A percentile compares a stretch with the other conserved stretches of the same genome.
phyloP scores from a whole-genome alignment of 116 monocot genomes.

The Thalassia testudinum region DNA sequence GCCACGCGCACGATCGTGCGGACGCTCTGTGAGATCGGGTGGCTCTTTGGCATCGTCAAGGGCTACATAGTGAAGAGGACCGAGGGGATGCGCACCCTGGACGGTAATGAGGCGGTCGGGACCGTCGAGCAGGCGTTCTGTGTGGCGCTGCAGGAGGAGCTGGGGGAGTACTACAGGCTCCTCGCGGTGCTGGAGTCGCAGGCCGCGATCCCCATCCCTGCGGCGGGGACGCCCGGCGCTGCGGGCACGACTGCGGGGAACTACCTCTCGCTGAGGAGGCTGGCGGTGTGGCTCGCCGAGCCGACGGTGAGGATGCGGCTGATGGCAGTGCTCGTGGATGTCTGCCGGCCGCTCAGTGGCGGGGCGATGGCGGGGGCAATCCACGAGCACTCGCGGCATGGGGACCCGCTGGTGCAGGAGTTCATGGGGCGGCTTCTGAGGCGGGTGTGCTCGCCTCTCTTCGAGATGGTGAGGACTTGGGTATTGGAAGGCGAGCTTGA shows the following conservation, averaged over 20 bases:
- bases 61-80: constrained; percentile 38
- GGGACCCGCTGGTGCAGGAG: constrained; percentile 76
- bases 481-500: constrained; percentile 93
- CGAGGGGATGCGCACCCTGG: constrained; percentile 5
- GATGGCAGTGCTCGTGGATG: constrained; percentile 86
- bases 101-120: constrained; percentile 52
- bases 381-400: constrained; percentile 66
- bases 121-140: constrained; percentile 83
- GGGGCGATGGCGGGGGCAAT: constrained; percentile 98
- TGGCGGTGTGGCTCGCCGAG: constrained; percentile 86
- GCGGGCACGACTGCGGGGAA: constrained; percentile 16
- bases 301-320: constrained; percentile 82
- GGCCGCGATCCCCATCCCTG: constrained; percentile 49
- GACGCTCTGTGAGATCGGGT: constrained; percentile 77
- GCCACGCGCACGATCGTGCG: constrained; percentile 44
- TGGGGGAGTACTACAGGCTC: constrained; percentile 78
- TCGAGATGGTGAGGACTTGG: constrained; percentile 91
- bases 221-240: constrained; percentile 21
- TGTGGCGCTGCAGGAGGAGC: constrained; percentile 78
- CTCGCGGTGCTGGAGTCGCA: constrained; percentile 78
- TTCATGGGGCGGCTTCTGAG: constrained; percentile 78
- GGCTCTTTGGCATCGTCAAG: constrained; percentile 69
- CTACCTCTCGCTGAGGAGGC: constrained; percentile 69
- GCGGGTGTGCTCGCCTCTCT: constrained; percentile 81
- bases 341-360: constrained; percentile 47